These are phyloP conservation scores for Globisporangium emineosum DNA, from an alignment of 352 stramenopile genomes.

Conservation along the genomic window DNA sequence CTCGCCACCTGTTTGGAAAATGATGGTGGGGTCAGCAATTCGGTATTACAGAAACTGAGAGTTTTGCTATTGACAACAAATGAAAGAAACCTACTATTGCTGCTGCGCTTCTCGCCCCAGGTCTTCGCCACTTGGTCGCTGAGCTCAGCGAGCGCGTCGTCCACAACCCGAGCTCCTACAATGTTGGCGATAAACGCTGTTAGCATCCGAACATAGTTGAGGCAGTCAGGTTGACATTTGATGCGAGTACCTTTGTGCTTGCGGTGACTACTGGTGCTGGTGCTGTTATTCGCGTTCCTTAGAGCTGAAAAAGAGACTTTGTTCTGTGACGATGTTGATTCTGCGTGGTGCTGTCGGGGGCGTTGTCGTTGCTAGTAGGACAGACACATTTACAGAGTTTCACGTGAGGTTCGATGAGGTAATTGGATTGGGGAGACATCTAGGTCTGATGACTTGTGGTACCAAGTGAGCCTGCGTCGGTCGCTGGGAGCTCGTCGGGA, in stretches of 20 bases:
- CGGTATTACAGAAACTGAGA: no score
- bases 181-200: neutral
- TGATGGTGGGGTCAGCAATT: no score
- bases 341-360: conserved; percentile 25
- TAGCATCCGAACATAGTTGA: neutral
- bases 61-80: neutral
- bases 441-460: neutral
- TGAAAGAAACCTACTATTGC: neutral
- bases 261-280: conserved; percentile 12
- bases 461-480: conserved; percentile 53
- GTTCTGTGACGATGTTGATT: conserved; percentile 13
- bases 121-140: conserved; percentile 46
- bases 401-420: neutral
- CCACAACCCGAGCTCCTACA: conserved; percentile 36
- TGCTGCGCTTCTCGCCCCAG: conserved; percentile 30
- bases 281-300: conserved; percentile 13
- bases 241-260: conserved; percentile 25
- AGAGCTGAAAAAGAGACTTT: conserved; percentile 20
- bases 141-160: conserved; percentile 61
- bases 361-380: conserved; percentile 42
- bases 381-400: neutral
- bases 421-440: neutral
- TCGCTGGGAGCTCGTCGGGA: conserved; percentile 40
- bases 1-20: conserved; percentile 17
- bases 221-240: neutral